Base-by-base conservation (phyloP, 2,329 filamentous ascomycete genomes). In the Chaetothyriales sp. region DNA sequence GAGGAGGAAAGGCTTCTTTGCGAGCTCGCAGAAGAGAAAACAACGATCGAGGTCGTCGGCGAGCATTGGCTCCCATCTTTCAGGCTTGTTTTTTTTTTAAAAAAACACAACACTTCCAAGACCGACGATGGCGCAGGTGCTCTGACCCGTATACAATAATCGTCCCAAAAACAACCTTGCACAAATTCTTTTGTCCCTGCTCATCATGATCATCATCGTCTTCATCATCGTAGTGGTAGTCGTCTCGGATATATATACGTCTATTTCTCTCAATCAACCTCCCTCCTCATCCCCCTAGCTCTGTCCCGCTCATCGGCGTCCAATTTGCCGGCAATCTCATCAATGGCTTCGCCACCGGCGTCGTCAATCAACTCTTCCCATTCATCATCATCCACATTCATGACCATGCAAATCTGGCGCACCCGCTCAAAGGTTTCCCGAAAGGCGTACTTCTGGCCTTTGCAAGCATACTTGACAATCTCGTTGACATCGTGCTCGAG, bases 311-410 rank as follows among this genome's bases (percentile, higher is more conserved):
- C 88, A 51, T 89, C 86, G 43, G 75, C 74, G 48, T 76, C 73
- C 62, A 92, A 79, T 9, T 78, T 83, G 47, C 78, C 81, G 10
- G 80, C 77, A 12, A 73, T 68, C 50, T 77, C 73, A 50, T 64
- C 63, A 9, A 47, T 20, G 18, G 20, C 45, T 53, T 36, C 70
- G 73, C 28, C 72, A 67, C 43, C 74, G 68, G 5, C 66, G 62
- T 42, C 68, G 65, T 42, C 49, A 44, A 60, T 51, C 4, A 89
- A 67, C 66, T 92, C 87, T 46, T 90, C 85, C 85, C 88, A 95
- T 67, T 95, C 90, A 52, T 95, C 89, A 32, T 92, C 86, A 64
- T 95, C 89, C 87, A 95, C 93, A 59, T 89, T 90, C 64, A 90
- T 81, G 15, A 95, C 79, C 73, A 93, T 79, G 51, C 84, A 79